Evolutionary conservation across 495 filamentous ascomycete species (phyloP).

Genomic region (Penicillium chermesinum): DNA sequence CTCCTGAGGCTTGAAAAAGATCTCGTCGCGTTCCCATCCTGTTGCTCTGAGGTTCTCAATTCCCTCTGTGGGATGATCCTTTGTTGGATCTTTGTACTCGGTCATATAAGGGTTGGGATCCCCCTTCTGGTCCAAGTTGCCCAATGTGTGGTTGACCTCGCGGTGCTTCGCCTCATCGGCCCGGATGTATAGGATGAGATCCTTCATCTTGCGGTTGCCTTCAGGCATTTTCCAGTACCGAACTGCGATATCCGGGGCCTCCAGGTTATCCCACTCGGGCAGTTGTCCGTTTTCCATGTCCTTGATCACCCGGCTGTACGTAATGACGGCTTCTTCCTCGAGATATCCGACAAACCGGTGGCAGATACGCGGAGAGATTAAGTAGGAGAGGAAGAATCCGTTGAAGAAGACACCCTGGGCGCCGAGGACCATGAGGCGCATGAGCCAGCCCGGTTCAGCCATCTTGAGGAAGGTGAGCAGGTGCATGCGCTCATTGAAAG

Average conservation of each 20-base stretch:
- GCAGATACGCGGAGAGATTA: constrained; percentile 81
- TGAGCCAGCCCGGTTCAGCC: constrained; percentile 82
- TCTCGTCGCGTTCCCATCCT: constrained; percentile 82
- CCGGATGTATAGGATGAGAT: constrained; percentile 81
- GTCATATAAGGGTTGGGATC: constrained; percentile 91
- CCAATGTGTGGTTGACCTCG: constrained; percentile 93
- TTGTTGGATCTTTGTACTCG: constrained; percentile 58
- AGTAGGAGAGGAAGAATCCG: constrained; percentile 81
- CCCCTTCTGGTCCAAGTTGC: constrained; percentile 71
- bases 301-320: constrained; percentile 80
- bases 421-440: constrained; percentile 79
- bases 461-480: constrained; percentile 92
- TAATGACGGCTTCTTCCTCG: constrained; percentile 94
- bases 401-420: constrained; percentile 93
- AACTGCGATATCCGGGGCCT: constrained; percentile 82
- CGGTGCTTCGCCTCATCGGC: constrained; percentile 96
- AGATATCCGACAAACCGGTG: constrained; percentile 97
- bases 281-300: constrained; percentile 82
- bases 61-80: constrained; percentile 65
- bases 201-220: constrained; percentile 71
- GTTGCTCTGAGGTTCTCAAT: constrained; percentile 59
- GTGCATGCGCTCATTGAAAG: constrained; percentile 95
- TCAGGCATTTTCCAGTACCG: constrained; percentile 93
- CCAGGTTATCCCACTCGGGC: constrained; percentile 73
- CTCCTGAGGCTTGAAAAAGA: constrained; percentile 26